Conservation (phyloP, 306 rosid genomes). For the Begonia masoniana region DNA sequence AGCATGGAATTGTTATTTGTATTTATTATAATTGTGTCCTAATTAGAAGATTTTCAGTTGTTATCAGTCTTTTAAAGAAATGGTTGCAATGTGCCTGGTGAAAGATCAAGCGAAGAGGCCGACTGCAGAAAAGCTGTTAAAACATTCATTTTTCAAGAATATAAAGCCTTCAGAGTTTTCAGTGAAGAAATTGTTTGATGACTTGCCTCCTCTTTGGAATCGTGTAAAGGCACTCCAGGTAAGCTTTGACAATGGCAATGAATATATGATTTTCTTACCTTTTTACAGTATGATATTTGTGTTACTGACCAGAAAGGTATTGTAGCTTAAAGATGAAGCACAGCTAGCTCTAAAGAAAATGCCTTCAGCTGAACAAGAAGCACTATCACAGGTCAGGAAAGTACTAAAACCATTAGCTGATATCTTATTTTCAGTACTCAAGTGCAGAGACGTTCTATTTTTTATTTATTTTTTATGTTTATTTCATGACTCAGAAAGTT, state of each 20-base stretch:
- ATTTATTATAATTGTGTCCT: constrained; percentile 36
- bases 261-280: too few species aligned
- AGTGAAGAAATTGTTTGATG: constrained; percentile 76
- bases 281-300: constrained; percentile 7
- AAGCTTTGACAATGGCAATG: constrained; percentile 15
- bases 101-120: constrained; percentile 99
- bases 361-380: constrained; percentile 99
- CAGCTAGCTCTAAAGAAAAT: constrained; percentile 87
- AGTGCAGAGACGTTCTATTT: too few species aligned
- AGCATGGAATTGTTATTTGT: constrained; percentile 9
- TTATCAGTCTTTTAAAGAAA: constrained; percentile 99
- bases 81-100: constrained; percentile 99
- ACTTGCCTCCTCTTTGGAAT: constrained; percentile 85
- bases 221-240: constrained; percentile 98
- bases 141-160: constrained; percentile 76
- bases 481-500: too few species aligned
- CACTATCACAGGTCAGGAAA: constrained; percentile 63
- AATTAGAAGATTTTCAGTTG: constrained; percentile 96
- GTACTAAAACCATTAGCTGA: too few species aligned
- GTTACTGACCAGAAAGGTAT: constrained; percentile 13
- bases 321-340: constrained; percentile 91
- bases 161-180: constrained; percentile 91
- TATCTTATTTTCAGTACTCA: too few species aligned
- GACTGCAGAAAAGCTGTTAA: constrained; percentile 76
- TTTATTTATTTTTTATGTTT: too few species aligned